phyloP scores from a whole-genome alignment of 73 alveolate species.

The Paramecium octaurelia region DNA sequence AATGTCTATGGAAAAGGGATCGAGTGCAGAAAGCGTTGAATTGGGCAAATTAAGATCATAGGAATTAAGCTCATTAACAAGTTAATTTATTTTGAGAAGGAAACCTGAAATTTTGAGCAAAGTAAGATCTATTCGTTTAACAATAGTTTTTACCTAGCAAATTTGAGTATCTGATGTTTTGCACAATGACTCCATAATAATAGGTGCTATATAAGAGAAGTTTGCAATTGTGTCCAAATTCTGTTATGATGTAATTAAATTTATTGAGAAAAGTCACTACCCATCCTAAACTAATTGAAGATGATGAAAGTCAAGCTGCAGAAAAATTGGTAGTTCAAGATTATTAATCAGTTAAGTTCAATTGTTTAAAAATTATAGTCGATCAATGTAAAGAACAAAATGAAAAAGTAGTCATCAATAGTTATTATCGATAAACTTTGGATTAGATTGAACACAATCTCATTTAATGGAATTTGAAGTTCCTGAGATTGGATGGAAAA shows the following conservation, averaged over 20 bases:
- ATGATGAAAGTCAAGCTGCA: constrained; percentile 14
- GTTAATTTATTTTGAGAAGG: constrained; percentile 90
- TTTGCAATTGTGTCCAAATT: not conserved
- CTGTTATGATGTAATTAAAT: not conserved
- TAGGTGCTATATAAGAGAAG: constrained; percentile 78
- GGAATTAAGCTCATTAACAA: constrained; percentile 45
- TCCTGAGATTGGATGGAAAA: constrained; percentile 61
- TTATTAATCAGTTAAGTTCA: not conserved
- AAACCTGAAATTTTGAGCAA: constrained; percentile 77
- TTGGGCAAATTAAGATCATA: constrained; percentile 47
- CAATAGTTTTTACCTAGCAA: constrained; percentile 82
- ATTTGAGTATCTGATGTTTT: constrained; percentile 88
- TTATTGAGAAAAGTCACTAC: constrained; percentile 57
- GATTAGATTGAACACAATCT: constrained; percentile 33
- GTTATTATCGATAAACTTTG: constrained; percentile 50
- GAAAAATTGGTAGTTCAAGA: not conserved
- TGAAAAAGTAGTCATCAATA: constrained; percentile 43
- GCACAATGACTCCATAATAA: constrained; percentile 82
- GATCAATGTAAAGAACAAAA: constrained; percentile 22
- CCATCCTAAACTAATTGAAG: constrained; percentile 64
- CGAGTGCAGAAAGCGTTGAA: constrained; percentile 41
- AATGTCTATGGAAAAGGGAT: constrained; percentile 37
- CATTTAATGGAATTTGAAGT: not conserved
- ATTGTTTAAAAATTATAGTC: not conserved
- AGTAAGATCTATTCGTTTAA: not conserved